Percentiles rank a stretch among this genome's conserved stretches.
Evolutionary conservation across 2,329 filamentous ascomycete genomes (phyloP).

Genomic region (Colletotrichum salicis): DNA sequence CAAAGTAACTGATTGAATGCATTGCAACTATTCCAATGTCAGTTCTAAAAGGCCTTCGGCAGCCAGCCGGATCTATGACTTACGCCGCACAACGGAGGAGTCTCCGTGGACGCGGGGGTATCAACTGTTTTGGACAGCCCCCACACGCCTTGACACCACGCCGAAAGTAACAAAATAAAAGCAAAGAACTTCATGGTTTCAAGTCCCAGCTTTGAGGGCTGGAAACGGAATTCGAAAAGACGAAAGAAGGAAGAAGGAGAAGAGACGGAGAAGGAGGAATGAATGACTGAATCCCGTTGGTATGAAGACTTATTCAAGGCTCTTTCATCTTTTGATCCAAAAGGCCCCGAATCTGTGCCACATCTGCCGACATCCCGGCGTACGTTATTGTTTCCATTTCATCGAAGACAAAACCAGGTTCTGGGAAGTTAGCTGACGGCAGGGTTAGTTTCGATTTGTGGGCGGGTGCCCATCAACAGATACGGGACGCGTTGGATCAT

Average conservation of each 20-base stretch:
- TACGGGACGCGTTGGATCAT: background rate
- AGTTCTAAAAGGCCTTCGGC: background rate
- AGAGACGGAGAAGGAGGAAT: background rate
- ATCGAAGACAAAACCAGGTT: slow-evolving; percentile 13
- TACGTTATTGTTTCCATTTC: slow-evolving; percentile 9
- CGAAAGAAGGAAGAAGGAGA: background rate
- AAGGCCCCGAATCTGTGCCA: background rate
- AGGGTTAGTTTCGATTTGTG: slow-evolving; percentile 12
- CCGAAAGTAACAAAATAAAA: slow-evolving; percentile 14
- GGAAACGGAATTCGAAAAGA: background rate
- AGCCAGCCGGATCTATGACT: background rate
- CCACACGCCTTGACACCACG: slow-evolving; percentile 22
- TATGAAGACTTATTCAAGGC: slow-evolving; percentile 6
- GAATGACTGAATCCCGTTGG: background rate
- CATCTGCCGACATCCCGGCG: slow-evolving; percentile 15
- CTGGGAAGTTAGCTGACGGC: background rate
- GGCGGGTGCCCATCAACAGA: background rate
- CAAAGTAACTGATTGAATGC: slow-evolving; percentile 34
- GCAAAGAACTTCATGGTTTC: slow-evolving; percentile 26
- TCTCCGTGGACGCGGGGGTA: slow-evolving; percentile 12
- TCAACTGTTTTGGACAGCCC: slow-evolving; percentile 12
- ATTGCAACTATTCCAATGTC: slow-evolving; percentile 33
- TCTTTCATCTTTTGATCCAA: background rate
- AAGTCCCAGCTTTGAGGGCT: background rate
- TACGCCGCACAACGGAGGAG: slow-evolving; percentile 37